Base-by-base conservation (phyloP, 2,329 filamentous ascomycete genomes). In the Didymosphaeria variabile region DNA sequence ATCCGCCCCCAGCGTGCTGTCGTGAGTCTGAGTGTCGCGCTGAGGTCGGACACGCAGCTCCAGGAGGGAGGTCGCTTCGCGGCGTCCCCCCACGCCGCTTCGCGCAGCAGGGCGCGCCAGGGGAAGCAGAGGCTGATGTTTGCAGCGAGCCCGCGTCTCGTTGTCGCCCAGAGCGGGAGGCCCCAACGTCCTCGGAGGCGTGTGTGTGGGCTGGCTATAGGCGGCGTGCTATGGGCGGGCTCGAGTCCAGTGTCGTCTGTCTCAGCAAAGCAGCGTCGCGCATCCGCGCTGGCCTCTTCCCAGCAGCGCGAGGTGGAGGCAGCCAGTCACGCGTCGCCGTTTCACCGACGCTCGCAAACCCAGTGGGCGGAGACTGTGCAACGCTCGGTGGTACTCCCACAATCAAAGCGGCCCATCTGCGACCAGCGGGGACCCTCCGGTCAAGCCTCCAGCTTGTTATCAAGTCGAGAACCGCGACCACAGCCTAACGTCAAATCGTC, bases 381-480 rank as follows among this genome's bases (percentile, higher is more conserved):
- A 64, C 61, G 44, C 52, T 53, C 46, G 40, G 62, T 47, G 46
- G 58, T 61, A 61, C 36, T 56, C 50, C 54, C 54, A 57, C 57
- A 60, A 63, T 58, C 62, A 61, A 55, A 49, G 38, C 44, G 40
- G 38, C 42, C 59, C 55, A 51, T 40, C 40, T 38, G 45, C 34
- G 32, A 13, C 46, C 60, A 57, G 38, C 60, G 60, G 56, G 26
- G 51, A 45, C 51, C 21, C 26, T 56, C 60, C 60, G 60, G 49
- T 57, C 54, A 38, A 50, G n/a, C 34, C 52, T 42, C 51, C 50
- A 58, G 56, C 53, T 46, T 47, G 59, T 59, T 62, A 58, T 62
- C 56, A 53, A 53, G 45, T 36, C 19, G 29, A 51, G 36, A 51
- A 51, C 47, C 9, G 47, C 34, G 1, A 29, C 26, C 26, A 6